Conservation (phyloP, 192 early-diverging fungal genomes). For the Cladochytrium replicatum region DNA sequence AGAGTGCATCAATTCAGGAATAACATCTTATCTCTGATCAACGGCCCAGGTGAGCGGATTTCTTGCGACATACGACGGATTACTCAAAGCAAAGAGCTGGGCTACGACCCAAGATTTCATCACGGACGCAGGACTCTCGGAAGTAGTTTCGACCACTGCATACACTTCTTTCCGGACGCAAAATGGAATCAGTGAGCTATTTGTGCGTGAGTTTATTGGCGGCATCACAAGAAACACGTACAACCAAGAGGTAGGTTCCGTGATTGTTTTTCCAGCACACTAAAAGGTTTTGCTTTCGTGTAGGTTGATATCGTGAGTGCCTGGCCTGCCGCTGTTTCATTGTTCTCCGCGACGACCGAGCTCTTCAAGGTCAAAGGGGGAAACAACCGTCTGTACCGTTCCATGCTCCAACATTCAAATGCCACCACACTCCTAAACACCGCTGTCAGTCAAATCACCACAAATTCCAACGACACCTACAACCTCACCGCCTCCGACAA, state of each 20-base stretch:
- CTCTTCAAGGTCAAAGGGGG: slow-evolving; percentile 11
- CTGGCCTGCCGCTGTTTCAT: not conserved
- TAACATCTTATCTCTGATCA: not conserved
- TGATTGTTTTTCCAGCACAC: slow-evolving; percentile 5
- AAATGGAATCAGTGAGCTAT: slow-evolving; percentile 8
- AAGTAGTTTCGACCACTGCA: not conserved
- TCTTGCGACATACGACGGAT: not conserved
- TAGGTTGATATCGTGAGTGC: not conserved
- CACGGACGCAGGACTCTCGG: not conserved
- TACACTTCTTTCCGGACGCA: not conserved
- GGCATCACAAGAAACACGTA: slow-evolving; percentile 16
- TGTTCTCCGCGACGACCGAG: slow-evolving; percentile 5
- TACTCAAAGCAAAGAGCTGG: not conserved
- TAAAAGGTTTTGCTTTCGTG: not conserved
- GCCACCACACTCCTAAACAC: slow-evolving; percentile 1
- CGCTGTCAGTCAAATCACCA: not conserved
- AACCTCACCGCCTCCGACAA: not conserved
- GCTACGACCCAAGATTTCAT: not conserved
- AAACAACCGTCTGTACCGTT: slow-evolving; percentile 7
- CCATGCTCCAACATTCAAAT: slow-evolving; percentile 4
- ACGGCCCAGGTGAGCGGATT: not conserved
- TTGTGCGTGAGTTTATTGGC: slow-evolving; percentile 9
- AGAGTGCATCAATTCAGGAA: not conserved
- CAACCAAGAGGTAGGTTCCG: slow-evolving; percentile 3
- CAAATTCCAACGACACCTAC: not conserved